phyloP scores from a whole-genome alignment of 1,284 basidiomycete species.

The Chondrostereum purpureum region DNA sequence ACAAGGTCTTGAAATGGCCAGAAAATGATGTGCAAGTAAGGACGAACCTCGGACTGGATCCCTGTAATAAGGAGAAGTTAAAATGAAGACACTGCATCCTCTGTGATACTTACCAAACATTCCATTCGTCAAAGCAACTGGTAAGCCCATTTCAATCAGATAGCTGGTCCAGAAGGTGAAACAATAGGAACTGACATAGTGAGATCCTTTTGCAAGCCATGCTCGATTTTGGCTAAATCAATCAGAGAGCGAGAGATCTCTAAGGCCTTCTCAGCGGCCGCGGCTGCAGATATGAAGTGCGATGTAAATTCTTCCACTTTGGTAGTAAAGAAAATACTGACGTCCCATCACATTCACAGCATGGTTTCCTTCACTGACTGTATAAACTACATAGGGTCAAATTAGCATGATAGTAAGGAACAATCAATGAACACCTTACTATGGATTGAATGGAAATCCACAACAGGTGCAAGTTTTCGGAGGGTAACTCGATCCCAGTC shows the following conservation, averaged over 20 bases:
- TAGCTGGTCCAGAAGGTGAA: background rate
- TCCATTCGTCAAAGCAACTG: slow-evolving; percentile 55
- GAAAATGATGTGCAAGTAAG: too few species aligned
- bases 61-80: slow-evolving; percentile 18
- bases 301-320: background rate
- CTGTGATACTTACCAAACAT: slow-evolving; percentile 39
- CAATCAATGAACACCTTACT: slow-evolving; percentile 17
- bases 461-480: slow-evolving; percentile 30
- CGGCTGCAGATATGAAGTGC: slow-evolving; percentile 23
- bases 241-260: slow-evolving; percentile 42
- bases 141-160: too few species aligned
- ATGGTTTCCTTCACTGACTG: slow-evolving; percentile 33
- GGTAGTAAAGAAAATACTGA: slow-evolving; percentile 16
- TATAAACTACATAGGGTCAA: slow-evolving; percentile 24
- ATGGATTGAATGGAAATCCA: slow-evolving; percentile 36
- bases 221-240: slow-evolving; percentile 35
- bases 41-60: slow-evolving; percentile 31
- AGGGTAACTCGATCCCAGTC: slow-evolving; percentile 36
- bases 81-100: too few species aligned
- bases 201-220: slow-evolving; percentile 27
- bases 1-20: too few species aligned
- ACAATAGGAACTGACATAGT: slow-evolving; percentile 28
- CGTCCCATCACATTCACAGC: slow-evolving; percentile 36
- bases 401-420: background rate
- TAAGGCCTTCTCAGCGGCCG: slow-evolving; percentile 41